Conservation (phyloP, 2,329 filamentous ascomycete genomes). For the Whalleya microplaca region DNA sequence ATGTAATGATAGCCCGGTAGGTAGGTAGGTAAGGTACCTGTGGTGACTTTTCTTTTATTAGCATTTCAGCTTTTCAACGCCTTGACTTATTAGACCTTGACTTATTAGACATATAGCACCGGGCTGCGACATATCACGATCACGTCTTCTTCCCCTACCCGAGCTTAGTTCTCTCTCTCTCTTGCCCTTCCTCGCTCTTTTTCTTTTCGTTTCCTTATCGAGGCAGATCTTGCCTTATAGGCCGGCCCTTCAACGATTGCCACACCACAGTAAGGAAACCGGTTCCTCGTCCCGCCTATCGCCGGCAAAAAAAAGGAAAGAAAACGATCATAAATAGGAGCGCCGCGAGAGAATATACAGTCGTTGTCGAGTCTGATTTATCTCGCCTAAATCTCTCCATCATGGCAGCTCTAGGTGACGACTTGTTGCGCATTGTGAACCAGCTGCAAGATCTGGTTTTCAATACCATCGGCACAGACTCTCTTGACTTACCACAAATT, state of each 20-base stretch:
- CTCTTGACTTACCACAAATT: slow-evolving; percentile 95
- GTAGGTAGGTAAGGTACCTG: slow-evolving; percentile 2
- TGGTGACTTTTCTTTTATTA: slow-evolving; percentile 7
- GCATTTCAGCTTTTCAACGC: slow-evolving; percentile 22
- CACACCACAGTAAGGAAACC: slow-evolving; percentile 8
- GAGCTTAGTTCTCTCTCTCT: slow-evolving; percentile 5
- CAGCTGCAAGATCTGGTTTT: slow-evolving; percentile 98
- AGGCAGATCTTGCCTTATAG: slow-evolving; percentile 8
- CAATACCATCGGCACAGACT: slow-evolving; percentile 99
- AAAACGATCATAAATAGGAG: slow-evolving; percentile 1
- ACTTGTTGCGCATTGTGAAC: slow-evolving; percentile 94
- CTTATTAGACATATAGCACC: slow-evolving; percentile 12
- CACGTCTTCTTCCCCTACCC: slow-evolving; percentile 8
- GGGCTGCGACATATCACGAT: slow-evolving; percentile 22
- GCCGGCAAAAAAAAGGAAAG: too few relatives aligned
- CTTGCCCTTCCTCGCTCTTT: not conserved
- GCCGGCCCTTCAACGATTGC: slow-evolving; percentile 14
- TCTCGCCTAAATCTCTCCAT: slow-evolving; percentile 25
- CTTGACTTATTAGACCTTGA: slow-evolving; percentile 19
- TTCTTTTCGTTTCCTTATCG: slow-evolving; percentile 3
- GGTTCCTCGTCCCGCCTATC: slow-evolving; percentile 8
- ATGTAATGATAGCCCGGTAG: slow-evolving; percentile 23
- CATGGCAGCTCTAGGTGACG: slow-evolving; percentile 96
- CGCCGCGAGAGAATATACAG: slow-evolving; percentile 2
- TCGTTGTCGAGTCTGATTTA: slow-evolving; percentile 5